Base-by-base conservation (phyloP, 192 early-diverging fungal genomes). In the Linnemannia elongata region DNA sequence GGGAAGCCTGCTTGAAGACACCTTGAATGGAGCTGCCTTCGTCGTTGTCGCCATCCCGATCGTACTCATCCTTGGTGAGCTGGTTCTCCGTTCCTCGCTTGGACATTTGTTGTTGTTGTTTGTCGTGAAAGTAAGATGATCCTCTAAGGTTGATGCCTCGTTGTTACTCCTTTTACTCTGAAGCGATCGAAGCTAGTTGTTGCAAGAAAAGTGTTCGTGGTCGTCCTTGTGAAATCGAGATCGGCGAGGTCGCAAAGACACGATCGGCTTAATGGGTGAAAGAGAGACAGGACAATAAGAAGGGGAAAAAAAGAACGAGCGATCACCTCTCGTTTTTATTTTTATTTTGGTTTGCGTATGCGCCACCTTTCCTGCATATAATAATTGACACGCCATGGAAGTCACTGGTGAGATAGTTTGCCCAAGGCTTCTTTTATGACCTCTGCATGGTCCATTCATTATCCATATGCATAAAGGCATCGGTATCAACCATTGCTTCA, bases 21-120 rank as follows among this genome's bases (percentile, higher is more conserved):
- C 77, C 77, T 49, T 72, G 54, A 45, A 54, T 45, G 17, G 20
- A 45, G 47, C 20, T 55, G 52, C 42, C 17, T 47, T 60, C 69
- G 30, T 79, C 77, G 41, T 79, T 36, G 36, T 41, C 66, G 39
- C 30, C 42, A 35, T 79, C 77, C 13, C 68, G 47, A 60, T 79
- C 77, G 39, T 79, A 79, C 42, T 79, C 69, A 38, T 79, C 77
- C 69, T 79, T 79, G 30, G 69, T 71, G 38, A 79, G 39, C 35
- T 79, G 77, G 24, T 70, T 49, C 42, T 71, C 69, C 20, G 38
- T 71, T 72, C 77, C 77, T 20, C 77, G 68, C 52, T 79, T 79
- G 36, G 77, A 79, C 77, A 79, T 79, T 47, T 27, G 52, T 52
- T 22, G 9, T 20, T 22, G 45, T 30, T 75, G 52, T 6, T 41